A percentile compares a stretch with the other conserved stretches of the same genome.
Conservation (phyloP, 2,329 filamentous ascomycete species). For the Botrytis cinerea region DNA sequence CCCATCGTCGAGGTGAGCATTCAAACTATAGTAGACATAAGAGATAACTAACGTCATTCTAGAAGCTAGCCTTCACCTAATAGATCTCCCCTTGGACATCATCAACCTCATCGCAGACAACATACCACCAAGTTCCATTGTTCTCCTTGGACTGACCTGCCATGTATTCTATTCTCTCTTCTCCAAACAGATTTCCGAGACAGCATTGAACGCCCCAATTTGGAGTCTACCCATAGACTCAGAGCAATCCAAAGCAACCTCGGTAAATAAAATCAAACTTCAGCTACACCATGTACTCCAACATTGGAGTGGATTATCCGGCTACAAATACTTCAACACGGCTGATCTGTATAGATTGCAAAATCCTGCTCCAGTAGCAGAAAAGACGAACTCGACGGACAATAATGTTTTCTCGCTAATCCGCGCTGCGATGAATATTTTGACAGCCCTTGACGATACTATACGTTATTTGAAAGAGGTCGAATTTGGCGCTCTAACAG, state of each 20-base stretch:
- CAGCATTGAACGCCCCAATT: not conserved
- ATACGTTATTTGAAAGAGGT: not conserved
- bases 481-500: not conserved
- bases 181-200: no score
- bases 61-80: not conserved
- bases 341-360: not conserved
- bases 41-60: not conserved
- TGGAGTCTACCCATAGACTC: not conserved
- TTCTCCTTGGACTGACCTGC: not conserved
- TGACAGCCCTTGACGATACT: no score
- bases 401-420: not conserved
- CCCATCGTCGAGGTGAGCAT: not conserved
- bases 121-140: not conserved
- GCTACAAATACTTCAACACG: not conserved
- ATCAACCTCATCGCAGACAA: not conserved
- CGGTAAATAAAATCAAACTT: fast-evolving
- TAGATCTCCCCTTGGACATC: not conserved
- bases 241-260: not conserved
- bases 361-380: not conserved
- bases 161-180: not conserved
- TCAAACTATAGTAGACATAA: not conserved
- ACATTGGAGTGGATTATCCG: not conserved
- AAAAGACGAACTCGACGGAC: not conserved
- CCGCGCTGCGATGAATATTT: not conserved
- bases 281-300: not conserved